Conservation (phyloP, 768 basidiomycete genomes). For the Tylopilus sp. region DNA sequence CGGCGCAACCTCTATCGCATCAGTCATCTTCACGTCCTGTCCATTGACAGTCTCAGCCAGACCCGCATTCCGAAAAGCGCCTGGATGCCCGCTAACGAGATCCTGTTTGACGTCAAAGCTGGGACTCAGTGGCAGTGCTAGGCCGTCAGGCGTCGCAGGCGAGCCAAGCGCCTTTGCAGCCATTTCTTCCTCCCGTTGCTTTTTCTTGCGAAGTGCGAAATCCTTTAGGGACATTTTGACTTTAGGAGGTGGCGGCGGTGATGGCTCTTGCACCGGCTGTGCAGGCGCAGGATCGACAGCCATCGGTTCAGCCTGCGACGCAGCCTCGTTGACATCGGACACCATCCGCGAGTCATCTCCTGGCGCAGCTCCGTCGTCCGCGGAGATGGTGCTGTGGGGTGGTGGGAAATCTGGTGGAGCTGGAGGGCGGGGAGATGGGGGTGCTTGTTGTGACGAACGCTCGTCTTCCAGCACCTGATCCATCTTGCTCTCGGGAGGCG, state of each 20-base stretch:
- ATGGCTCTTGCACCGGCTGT: conserved; percentile 16
- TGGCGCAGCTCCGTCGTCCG: not conserved
- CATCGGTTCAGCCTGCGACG: conserved; percentile 9
- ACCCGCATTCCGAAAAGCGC: not conserved
- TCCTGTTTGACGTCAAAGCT: conserved; percentile 15
- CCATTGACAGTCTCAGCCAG: not conserved
- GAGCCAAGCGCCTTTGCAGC: conserved; percentile 28
- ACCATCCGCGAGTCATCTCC: not conserved
- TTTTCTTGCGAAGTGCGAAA: conserved; percentile 54
- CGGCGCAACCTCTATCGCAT: not conserved
- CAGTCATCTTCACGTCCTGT: conserved; percentile 12
- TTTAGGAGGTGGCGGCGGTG: conserved; percentile 41
- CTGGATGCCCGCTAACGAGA: conserved; percentile 5
- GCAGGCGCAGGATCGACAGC: conserved; percentile 4
- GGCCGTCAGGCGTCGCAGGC: conserved; percentile 15
- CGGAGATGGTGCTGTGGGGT: not conserved
- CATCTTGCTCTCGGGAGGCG: not conserved
- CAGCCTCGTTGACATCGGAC: conserved; percentile 1
- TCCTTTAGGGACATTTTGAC: conserved; percentile 57
- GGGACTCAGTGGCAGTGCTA: conserved; percentile 20
- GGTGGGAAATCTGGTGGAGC: not conserved
- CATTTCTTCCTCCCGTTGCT: conserved; percentile 45
- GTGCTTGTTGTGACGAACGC: not conserved
- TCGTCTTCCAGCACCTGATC: not conserved
- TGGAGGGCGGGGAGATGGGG: conserved; percentile 1